Evolutionary conservation across 2,329 filamentous ascomycete genomes (phyloP), one percentile per base, ranked within the genome.

Genomic region (Talaromyces rugulosus): DNA sequence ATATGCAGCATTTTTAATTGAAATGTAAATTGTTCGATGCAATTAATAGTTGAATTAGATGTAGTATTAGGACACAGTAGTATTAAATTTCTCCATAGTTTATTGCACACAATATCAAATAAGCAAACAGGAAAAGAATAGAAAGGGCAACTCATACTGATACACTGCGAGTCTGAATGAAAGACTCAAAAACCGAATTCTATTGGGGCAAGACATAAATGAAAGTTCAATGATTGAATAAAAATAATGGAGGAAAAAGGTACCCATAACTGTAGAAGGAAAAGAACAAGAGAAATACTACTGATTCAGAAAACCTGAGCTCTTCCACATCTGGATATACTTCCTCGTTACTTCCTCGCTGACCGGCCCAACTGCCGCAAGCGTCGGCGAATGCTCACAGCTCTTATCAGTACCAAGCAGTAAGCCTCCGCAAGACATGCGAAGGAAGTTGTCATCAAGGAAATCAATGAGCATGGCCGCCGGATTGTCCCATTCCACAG

Each of bases 371-470:
- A 70, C 63, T 12, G 30, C 63, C 1, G 66, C 62, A 60, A 81
- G 61, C 0, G 72, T 74, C 18, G 65, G 33, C 0, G 79, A 82
- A 67, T 81, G 74, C 63, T 76, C 69, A 1, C 57, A 60, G 3
- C 69, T 67, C 31, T 72, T 71, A 11, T 66, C 61, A 0, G 75
- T 78, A 58, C 74, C 78, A 52, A 82, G 47, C 0, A 81, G 31
- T 3, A 82, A 59, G 0, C 77, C 78, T 7, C 78, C 79, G 64
- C 79, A 82, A 0, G 75, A 76, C 80, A 82, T 82, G 30, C 78
- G 72, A 31, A 73, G 54, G 28, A 72, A 76, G n/a, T 75, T 70
- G 14, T 65, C 62, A 11, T 71, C 69, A 55, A 75, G 59, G 65
- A 75, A 76, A 23, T 74, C 72, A 2, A 70, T 59, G 60, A 75